Percentiles rank a stretch among this genome's conserved stretches.
phyloP scores from a whole-genome alignment of 495 filamentous ascomycete genomes.

The Arthonia radiata region DNA sequence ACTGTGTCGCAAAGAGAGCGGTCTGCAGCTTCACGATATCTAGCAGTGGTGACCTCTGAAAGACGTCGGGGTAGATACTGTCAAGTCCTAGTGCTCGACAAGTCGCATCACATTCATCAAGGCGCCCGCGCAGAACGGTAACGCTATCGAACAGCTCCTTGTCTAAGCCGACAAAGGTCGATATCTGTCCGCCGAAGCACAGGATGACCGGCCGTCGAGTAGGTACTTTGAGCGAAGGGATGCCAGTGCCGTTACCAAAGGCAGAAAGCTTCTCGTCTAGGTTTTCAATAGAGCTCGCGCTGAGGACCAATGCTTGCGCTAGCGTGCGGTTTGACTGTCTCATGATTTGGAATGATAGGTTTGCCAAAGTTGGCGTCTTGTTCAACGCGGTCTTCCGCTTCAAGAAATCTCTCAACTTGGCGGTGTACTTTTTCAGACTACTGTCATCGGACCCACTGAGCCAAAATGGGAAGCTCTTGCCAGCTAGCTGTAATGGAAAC shows the following conservation, averaged over 20 bases:
- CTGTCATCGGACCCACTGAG: conserved; percentile 12
- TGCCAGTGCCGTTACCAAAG: conserved; percentile 1
- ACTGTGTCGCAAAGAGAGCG: conserved; percentile 22
- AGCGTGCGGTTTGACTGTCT: conserved; percentile 8
- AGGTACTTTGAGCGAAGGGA: too few relatives aligned
- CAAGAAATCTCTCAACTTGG: conserved; percentile 5
- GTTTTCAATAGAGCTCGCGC: conserved; percentile 1
- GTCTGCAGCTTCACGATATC: conserved; percentile 22
- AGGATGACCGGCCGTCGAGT: conserved; percentile 18
- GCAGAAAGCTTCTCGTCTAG: conserved; percentile 3
- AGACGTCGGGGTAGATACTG: conserved; percentile 19
- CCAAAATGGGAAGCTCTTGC: conserved; percentile 15
- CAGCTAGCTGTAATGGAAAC: too few relatives aligned
- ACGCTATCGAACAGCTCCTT: background rate
- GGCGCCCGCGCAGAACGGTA: conserved; percentile 15
- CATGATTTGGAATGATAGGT: conserved; percentile 6
- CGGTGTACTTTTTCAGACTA: conserved; percentile 7
- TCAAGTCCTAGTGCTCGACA: too few relatives aligned
- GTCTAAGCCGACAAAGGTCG: conserved; percentile 19
- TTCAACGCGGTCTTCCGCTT: conserved; percentile 1
- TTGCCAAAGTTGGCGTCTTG: conserved; percentile 1
- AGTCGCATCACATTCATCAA: conserved; percentile 19
- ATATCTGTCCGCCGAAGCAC: conserved; percentile 29
- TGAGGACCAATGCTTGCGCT: conserved; percentile 2
- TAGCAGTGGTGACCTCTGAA: conserved; percentile 12